A percentile compares a stretch with the other conserved stretches of the same genome.
phyloP scores from a whole-genome alignment of 345 rosid species.

The Gossypium stocksii region DNA sequence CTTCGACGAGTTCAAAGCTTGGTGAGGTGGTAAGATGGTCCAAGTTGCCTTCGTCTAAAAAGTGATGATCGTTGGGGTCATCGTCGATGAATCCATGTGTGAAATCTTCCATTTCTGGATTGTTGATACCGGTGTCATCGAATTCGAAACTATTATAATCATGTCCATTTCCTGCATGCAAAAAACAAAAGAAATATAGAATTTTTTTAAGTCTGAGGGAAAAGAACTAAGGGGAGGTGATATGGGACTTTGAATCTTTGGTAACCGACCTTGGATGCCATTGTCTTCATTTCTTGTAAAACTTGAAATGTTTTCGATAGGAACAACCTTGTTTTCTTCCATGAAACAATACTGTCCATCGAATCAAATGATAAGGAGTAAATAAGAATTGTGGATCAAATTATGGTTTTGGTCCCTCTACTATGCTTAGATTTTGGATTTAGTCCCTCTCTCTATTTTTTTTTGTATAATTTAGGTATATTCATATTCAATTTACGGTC shows the following conservation, averaged over 20 bases:
- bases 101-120: constrained; percentile 29
- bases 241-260: not conserved
- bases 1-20: constrained; percentile 65
- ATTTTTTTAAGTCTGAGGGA: not conserved
- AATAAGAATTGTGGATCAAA: not conserved
- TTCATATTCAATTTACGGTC: too few relatives aligned
- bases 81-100: constrained; percentile 54
- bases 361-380: not conserved
- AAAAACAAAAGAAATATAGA: not conserved
- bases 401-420: not conserved
- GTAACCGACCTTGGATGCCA: constrained; percentile 43
- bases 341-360: constrained; percentile 32
- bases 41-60: constrained; percentile 32
- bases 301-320: constrained; percentile 61
- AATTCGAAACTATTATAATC: constrained; percentile 30
- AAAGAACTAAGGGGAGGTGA: not conserved
- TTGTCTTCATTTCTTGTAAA: constrained; percentile 34
- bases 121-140: constrained; percentile 24
- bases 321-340: constrained; percentile 63
- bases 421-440: not conserved
- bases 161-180: constrained; percentile 35
- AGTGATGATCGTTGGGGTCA: constrained; percentile 27
- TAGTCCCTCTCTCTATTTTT: not conserved
- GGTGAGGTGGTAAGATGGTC: constrained; percentile 44
- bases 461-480: too few relatives aligned